Percentiles rank a stretch among this genome's conserved stretches.
These are phyloP conservation scores for Acanthamoeba sp. DNA, from an alignment of 208 protist genomes.

Conservation along the genomic window DNA sequence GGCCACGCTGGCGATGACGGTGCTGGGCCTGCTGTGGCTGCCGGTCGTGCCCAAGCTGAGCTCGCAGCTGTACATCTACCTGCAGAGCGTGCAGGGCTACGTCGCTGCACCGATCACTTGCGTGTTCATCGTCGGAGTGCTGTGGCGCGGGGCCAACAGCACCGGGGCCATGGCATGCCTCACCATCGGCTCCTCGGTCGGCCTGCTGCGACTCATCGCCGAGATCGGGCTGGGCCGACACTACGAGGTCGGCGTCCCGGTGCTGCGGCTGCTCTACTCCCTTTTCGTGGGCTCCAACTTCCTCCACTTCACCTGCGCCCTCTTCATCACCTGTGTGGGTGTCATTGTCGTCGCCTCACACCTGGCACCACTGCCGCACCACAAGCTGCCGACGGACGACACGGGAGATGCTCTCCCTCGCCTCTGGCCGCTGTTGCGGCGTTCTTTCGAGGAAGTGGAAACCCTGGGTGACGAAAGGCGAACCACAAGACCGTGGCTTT, in stretches of 20 bases:
- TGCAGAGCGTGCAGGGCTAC: conserved; percentile 76
- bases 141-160: conserved; percentile 71
- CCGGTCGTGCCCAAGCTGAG: conserved; percentile 59
- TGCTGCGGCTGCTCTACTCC: neutral
- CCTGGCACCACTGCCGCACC: neutral
- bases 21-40: conserved; percentile 69
- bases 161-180: conserved; percentile 60
- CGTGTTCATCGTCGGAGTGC: conserved; percentile 60
- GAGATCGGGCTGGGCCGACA: conserved; percentile 20
- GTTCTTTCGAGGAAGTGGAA: neutral
- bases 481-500: neutral
- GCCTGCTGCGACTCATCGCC: conserved; percentile 40
- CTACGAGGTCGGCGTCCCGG: conserved; percentile 2
- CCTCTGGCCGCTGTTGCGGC: neutral
- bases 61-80: conserved; percentile 76
- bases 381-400: neutral
- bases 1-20: conserved; percentile 56
- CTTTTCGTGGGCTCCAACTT: conserved; percentile 71
- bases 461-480: neutral
- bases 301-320: conserved; percentile 56
- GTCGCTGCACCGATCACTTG: conserved; percentile 60
- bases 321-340: conserved; percentile 52
- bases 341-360: neutral
- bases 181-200: conserved; percentile 20
- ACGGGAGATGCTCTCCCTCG: neutral